Percentiles rank a stretch among this genome's conserved stretches.
phyloP scores from a whole-genome alignment of 164 flowering plant genomes.

The Liquidambar formosana region DNA sequence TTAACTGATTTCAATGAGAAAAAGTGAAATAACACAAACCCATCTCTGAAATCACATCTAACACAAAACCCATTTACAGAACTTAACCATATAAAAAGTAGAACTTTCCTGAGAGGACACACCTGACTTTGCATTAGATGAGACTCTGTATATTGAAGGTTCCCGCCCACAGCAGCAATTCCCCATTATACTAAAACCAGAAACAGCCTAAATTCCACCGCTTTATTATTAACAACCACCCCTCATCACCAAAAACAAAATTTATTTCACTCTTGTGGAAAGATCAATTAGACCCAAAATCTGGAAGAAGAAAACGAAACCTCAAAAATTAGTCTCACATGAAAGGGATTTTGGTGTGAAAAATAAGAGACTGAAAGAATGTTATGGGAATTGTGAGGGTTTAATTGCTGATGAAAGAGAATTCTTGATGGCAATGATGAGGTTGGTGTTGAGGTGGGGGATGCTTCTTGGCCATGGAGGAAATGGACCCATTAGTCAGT shows the following conservation, averaged over 20 bases:
- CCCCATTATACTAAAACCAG: slow-evolving; percentile 48
- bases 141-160: slow-evolving; percentile 53
- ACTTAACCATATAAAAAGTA: not conserved
- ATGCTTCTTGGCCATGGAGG: slow-evolving; percentile 25
- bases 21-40: slow-evolving; percentile 4
- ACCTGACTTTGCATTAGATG: slow-evolving; percentile 78
- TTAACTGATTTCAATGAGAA: not conserved
- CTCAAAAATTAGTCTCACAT: not conserved
- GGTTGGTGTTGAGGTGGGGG: slow-evolving; percentile 18
- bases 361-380: not conserved
- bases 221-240: slow-evolving; percentile 6
- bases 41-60: slow-evolving; percentile 10
- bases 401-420: slow-evolving; percentile 3
- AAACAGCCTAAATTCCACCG: not conserved
- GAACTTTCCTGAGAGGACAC: slow-evolving; percentile 2
- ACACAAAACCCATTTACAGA: slow-evolving; percentile 4
- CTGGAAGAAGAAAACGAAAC: not conserved
- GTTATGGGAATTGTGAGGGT: slow-evolving; percentile 2
- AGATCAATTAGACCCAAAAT: not conserved
- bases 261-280: not conserved
- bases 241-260: slow-evolving; percentile 15
- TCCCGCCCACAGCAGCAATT: slow-evolving; percentile 61
- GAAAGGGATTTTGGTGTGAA: not conserved
- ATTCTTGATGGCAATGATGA: slow-evolving; percentile 32
- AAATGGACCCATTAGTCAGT: slow-evolving; percentile 21